A percentile compares a stretch with the other conserved stretches of the same genome.
These are phyloP conservation scores for Arabis hirsuta DNA, from an alignment of 345 rosid genomes.

Conservation along the genomic window DNA sequence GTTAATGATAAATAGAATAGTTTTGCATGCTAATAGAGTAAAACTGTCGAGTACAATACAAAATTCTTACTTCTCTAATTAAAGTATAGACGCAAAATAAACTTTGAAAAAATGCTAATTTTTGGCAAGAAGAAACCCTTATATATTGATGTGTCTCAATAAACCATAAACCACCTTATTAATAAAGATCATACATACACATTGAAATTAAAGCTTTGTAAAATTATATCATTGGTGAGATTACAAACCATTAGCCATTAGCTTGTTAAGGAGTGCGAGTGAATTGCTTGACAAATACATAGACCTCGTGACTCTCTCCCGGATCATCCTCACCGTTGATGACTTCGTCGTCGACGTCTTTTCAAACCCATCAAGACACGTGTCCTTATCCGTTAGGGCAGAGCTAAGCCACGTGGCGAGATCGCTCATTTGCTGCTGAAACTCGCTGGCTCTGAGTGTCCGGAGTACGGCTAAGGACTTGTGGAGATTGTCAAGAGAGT, in stretches of 20 bases:
- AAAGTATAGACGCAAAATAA: too few species aligned
- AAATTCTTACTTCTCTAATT: too few species aligned
- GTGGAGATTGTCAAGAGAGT: slow-evolving; percentile 68
- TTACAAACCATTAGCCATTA: slow-evolving; percentile 58
- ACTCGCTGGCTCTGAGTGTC: slow-evolving; percentile 51
- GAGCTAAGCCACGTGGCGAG: slow-evolving; percentile 74
- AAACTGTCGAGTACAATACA: too few species aligned
- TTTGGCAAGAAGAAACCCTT: too few species aligned
- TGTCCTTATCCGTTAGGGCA: slow-evolving; percentile 68
- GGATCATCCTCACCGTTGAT: slow-evolving; percentile 42
- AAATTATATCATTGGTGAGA: slow-evolving; percentile 1
- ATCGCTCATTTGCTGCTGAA: slow-evolving; percentile 64
- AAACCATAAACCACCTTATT: slow-evolving; percentile 9
- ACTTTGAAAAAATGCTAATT: too few species aligned
- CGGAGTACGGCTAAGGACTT: slow-evolving; percentile 60
- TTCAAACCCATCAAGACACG: slow-evolving; percentile 80
- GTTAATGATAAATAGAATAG: too few species aligned
- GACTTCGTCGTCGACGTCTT: slow-evolving; percentile 44
- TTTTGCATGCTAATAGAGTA: too few species aligned
- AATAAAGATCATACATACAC: slow-evolving; percentile 5
- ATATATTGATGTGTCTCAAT: slow-evolving; percentile 6
- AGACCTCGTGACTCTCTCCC: slow-evolving; percentile 48
- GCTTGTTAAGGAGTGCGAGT: slow-evolving; percentile 77
- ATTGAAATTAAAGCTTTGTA: neutral
- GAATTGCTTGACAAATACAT: slow-evolving; percentile 74